Evolutionary conservation across 202 grass and related monocot genomes (phyloP).

Genomic region (Setaria italica): DNA sequence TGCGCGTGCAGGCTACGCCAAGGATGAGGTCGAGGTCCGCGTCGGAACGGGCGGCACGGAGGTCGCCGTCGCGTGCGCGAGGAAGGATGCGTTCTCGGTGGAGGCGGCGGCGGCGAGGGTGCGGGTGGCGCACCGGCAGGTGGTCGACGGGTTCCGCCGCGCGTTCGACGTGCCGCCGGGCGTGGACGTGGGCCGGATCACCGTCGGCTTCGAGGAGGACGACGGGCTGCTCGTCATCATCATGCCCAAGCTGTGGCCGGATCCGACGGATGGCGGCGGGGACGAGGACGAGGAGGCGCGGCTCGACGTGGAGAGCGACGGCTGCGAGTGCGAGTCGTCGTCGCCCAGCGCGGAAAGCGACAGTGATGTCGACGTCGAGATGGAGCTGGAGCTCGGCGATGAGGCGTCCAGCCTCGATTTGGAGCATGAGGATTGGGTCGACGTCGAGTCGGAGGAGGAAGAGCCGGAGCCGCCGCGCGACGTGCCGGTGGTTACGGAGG

Average conservation of each 20-base stretch:
- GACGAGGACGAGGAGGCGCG: slow-evolving; percentile 4
- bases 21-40: slow-evolving; percentile 64
- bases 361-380: background rate
- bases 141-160: slow-evolving; percentile 55
- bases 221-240: slow-evolving; percentile 64
- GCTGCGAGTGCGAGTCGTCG: background rate
- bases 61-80: slow-evolving; percentile 51
- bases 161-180: slow-evolving; percentile 56
- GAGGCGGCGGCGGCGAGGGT: slow-evolving; percentile 40
- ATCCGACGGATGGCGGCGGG: too few species aligned
- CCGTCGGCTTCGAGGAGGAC: slow-evolving; percentile 73
- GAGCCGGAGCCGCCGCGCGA: slow-evolving; percentile 24
- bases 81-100: slow-evolving; percentile 53
- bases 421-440: slow-evolving; percentile 49
- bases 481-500: background rate
- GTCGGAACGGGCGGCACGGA: slow-evolving; percentile 48
- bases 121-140: slow-evolving; percentile 56
- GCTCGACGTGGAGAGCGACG: slow-evolving; percentile 28
- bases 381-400: slow-evolving; percentile 43
- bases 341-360: background rate
- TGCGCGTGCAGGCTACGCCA: slow-evolving; percentile 56
- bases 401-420: slow-evolving; percentile 35
- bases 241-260: slow-evolving; percentile 55
- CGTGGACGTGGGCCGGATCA: slow-evolving; percentile 44
- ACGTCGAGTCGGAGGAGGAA: slow-evolving; percentile 26